A percentile compares a stretch with the other conserved stretches of the same genome.
Evolutionary conservation across 1,284 basidiomycete species (phyloP).

Genomic region (Cystobasidium pallidum): DNA sequence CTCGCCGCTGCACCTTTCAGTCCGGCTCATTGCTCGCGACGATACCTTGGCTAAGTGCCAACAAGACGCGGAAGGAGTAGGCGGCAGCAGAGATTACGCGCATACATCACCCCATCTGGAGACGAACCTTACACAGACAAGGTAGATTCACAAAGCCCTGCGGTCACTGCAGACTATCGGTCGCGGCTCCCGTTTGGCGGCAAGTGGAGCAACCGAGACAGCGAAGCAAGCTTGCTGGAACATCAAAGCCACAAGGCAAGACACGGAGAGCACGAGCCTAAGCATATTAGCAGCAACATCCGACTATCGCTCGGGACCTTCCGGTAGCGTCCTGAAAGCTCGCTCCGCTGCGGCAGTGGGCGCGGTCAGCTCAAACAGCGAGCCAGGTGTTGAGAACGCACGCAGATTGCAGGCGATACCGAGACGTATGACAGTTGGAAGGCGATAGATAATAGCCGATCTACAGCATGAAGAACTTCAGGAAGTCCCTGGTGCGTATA

Average conservation of each 20-base stretch:
- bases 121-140: background rate
- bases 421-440: too few species aligned
- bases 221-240: background rate
- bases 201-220: conserved; percentile 1
- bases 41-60: conserved; percentile 11
- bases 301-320: too few species aligned
- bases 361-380: background rate
- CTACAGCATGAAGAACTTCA: conserved; percentile 27
- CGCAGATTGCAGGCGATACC: conserved; percentile 1
- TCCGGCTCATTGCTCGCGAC: background rate
- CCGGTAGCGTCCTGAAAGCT: too few species aligned
- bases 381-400: background rate
- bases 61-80: conserved; percentile 1
- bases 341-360: background rate
- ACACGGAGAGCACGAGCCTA: background rate
- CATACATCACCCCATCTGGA: background rate
- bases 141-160: background rate
- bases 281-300: too few species aligned
- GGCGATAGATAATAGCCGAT: background rate
- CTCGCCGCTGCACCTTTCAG: background rate
- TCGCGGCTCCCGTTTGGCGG: conserved; percentile 1
- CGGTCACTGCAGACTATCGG: background rate
- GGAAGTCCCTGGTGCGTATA: conserved; percentile 11
- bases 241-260: background rate
- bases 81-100: background rate